These are phyloP conservation scores for Trichoderma gracile DNA, from an alignment of 2,329 filamentous ascomycete species.

Conservation along the genomic window DNA sequence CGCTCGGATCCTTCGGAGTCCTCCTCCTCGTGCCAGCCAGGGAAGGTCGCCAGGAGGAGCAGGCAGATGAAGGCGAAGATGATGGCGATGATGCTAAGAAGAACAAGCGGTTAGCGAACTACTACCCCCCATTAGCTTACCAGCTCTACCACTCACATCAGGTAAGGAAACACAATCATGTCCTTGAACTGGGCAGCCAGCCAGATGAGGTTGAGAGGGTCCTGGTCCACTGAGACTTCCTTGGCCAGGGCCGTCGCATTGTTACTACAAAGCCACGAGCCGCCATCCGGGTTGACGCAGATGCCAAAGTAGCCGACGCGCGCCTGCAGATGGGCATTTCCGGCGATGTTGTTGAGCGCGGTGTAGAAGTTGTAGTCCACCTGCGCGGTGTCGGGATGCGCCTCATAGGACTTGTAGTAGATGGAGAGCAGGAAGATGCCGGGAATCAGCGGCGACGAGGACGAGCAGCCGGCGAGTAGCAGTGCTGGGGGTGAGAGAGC, in stretches of 20 bases:
- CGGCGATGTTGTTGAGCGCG: slow-evolving; percentile 88
- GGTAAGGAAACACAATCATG: slow-evolving; percentile 95
- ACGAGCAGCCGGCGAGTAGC: slow-evolving; percentile 92
- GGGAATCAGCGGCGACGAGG: slow-evolving; percentile 90
- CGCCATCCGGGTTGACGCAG: slow-evolving; percentile 88
- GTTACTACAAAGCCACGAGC: slow-evolving; percentile 92
- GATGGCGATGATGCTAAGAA: slow-evolving; percentile 83
- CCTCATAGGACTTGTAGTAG: slow-evolving; percentile 87
- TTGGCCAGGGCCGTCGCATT: slow-evolving; percentile 93
- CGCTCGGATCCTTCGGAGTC: slow-evolving; percentile 79
- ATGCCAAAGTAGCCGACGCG: slow-evolving; percentile 98
- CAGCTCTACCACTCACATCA: slow-evolving; percentile 66
- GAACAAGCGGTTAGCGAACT: not conserved
- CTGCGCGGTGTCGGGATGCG: slow-evolving; percentile 79
- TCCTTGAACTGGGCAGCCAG: slow-evolving; percentile 96
- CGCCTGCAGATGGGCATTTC: slow-evolving; percentile 78
- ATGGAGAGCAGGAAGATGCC: slow-evolving; percentile 97
- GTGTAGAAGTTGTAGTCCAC: slow-evolving; percentile 85
- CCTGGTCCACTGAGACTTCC: slow-evolving; percentile 85
- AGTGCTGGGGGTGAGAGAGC: slow-evolving; percentile 60
- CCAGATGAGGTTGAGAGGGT: slow-evolving; percentile 97
- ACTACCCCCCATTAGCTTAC: not conserved
- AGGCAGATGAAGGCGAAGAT: slow-evolving; percentile 97
- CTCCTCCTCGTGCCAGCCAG: slow-evolving; percentile 92
- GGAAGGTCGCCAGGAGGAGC: slow-evolving; percentile 92